Evolutionary conservation across 2,329 filamentous ascomycete genomes (phyloP).

Genomic region (Ceratocystis harringtonii): DNA sequence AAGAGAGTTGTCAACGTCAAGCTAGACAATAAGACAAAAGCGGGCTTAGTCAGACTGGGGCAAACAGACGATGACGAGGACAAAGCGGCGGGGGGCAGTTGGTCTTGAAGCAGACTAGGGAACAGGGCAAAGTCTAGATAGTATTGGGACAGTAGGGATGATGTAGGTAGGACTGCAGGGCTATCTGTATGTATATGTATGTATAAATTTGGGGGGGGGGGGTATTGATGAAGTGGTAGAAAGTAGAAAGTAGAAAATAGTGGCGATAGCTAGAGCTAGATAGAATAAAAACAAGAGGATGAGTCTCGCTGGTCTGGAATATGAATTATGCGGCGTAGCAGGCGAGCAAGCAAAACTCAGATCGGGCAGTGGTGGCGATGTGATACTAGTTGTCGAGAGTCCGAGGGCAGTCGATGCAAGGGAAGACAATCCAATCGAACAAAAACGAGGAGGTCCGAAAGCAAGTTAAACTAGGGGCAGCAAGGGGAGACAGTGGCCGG

Average conservation of each 20-base stretch:
- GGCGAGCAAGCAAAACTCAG: not conserved
- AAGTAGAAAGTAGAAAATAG: not conserved
- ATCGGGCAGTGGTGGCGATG: not conserved
- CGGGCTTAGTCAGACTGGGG: not conserved
- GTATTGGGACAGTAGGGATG: not conserved
- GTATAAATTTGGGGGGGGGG: not conserved
- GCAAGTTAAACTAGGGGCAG: not conserved
- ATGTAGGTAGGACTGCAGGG: not conserved
- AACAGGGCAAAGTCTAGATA: not conserved
- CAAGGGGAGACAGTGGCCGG: not conserved
- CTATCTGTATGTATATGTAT: not conserved
- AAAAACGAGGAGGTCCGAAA: not conserved
- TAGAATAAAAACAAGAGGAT: not conserved
- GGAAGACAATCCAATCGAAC: not conserved
- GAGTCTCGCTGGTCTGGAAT: not conserved
- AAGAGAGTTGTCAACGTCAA: not conserved
- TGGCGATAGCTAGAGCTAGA: not conserved
- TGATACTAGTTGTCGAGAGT: not conserved
- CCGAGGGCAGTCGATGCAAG: not conserved
- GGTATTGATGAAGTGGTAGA: not conserved
- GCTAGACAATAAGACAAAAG: not conserved
- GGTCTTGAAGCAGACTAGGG: not conserved
- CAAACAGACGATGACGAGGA: not conserved
- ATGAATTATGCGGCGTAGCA: not conserved
- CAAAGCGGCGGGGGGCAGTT: not conserved